phyloP scores from a whole-genome alignment of 2,329 filamentous ascomycete species.

The Arthrobotrys pseudoclavata region DNA sequence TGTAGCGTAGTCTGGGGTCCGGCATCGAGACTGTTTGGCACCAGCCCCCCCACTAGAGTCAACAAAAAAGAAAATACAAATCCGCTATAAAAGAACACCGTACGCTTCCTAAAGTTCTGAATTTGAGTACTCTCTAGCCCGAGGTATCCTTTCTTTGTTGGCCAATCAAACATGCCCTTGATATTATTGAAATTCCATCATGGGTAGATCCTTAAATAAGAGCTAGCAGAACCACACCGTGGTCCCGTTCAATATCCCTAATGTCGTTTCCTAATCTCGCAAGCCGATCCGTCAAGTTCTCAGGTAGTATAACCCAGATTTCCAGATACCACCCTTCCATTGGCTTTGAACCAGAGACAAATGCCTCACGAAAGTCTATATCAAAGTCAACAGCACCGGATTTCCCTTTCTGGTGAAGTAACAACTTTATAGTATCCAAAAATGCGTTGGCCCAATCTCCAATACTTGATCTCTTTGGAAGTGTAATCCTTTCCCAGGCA shows the following conservation, averaged over 20 bases:
- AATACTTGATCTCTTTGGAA: neutral
- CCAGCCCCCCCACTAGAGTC: too few species aligned
- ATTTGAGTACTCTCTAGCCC: too few species aligned
- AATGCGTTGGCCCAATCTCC: neutral
- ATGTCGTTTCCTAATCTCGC: neutral
- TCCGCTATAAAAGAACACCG: too few species aligned
- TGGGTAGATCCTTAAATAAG: neutral
- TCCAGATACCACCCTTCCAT: constrained; percentile 6
- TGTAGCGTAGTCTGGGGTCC: too few species aligned
- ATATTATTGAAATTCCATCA: too few species aligned
- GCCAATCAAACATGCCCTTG: too few species aligned
- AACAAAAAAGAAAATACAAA: too few species aligned
- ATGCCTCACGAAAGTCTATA: constrained; percentile 7
- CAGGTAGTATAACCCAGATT: neutral
- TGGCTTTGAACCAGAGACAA: neutral
- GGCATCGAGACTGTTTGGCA: too few species aligned
- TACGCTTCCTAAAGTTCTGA: too few species aligned
- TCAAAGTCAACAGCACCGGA: neutral
- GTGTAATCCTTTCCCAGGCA: neutral
- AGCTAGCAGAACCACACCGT: neutral
- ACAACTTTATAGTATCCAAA: neutral
- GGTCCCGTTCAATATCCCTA: neutral
- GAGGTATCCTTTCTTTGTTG: too few species aligned
- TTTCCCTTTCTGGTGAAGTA: neutral
- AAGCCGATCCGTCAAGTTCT: neutral